phyloP scores from a whole-genome alignment of 441 rosid species.

The Lepidium campestre region DNA sequence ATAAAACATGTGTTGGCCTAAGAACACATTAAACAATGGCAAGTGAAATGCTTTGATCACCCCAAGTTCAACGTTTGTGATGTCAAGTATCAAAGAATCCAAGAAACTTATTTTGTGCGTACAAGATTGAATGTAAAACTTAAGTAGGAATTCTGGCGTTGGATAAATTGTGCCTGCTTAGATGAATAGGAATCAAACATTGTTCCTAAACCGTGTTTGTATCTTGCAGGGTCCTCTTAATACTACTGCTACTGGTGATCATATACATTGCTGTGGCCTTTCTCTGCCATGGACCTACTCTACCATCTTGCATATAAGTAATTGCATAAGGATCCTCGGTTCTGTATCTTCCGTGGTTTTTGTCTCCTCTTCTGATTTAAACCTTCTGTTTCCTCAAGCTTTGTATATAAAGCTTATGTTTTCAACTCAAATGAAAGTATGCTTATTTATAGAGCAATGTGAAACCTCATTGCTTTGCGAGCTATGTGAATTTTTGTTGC shows the following conservation, averaged over 20 bases:
- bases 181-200: not conserved
- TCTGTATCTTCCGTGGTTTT: not conserved
- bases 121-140: not conserved
- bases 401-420: conserved; percentile 6
- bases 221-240: conserved; percentile 58
- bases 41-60: not conserved
- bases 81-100: not conserved
- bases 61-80: not conserved
- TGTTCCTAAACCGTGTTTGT: not conserved
- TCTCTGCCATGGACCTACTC: conserved; percentile 76
- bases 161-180: not conserved
- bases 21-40: not conserved
- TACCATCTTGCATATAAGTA: conserved; percentile 68
- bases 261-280: conserved; percentile 63
- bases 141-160: not conserved
- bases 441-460: conserved; percentile 21
- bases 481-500: conserved; percentile 15
- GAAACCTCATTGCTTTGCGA: conserved; percentile 20
- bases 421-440: conserved; percentile 10
- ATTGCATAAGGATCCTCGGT: conserved; percentile 5
- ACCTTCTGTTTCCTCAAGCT: conserved; percentile 11
- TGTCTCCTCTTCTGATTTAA: not conserved
- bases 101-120: not conserved
- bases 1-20: not conserved
- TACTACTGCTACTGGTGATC: conserved; percentile 59